Evolutionary conservation across 2,329 filamentous ascomycete species (phyloP).

Genomic region (Pseudogymnoascus pannorum): DNA sequence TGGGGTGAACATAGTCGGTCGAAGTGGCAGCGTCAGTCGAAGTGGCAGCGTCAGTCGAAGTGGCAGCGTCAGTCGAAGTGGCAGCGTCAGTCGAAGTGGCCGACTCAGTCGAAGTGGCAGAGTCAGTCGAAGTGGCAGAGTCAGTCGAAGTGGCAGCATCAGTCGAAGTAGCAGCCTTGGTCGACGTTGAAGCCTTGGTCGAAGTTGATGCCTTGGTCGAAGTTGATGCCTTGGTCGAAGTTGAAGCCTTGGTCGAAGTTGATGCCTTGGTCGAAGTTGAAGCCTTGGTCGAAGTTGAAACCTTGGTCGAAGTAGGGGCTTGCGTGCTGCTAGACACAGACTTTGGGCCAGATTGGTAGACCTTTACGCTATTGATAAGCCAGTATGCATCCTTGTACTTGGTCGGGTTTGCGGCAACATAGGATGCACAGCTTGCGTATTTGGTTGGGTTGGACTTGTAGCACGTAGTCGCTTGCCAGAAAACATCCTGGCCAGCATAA

Average conservation of each 20-base stretch:
- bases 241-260: background rate
- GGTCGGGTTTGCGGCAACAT: constrained; percentile 60
- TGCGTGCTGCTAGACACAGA: background rate
- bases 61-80: background rate
- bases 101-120: background rate
- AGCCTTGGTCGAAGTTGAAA: background rate
- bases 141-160: background rate
- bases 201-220: background rate
- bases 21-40: background rate
- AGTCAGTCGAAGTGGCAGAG: background rate
- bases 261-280: background rate
- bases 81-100: background rate
- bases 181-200: background rate
- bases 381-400: constrained; percentile 69
- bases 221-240: background rate
- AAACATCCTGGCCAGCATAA: constrained; percentile 60
- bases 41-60: background rate
- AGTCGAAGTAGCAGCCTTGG: background rate
- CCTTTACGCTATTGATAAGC: constrained; percentile 62
- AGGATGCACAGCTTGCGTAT: constrained; percentile 59
- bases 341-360: constrained; percentile 40
- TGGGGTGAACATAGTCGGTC: background rate
- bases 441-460: constrained; percentile 50
- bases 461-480: constrained; percentile 44
- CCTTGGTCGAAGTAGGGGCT: background rate